Conservation (phyloP, 1,139 yeast species). For the Trichomonascaceae sp. region DNA sequence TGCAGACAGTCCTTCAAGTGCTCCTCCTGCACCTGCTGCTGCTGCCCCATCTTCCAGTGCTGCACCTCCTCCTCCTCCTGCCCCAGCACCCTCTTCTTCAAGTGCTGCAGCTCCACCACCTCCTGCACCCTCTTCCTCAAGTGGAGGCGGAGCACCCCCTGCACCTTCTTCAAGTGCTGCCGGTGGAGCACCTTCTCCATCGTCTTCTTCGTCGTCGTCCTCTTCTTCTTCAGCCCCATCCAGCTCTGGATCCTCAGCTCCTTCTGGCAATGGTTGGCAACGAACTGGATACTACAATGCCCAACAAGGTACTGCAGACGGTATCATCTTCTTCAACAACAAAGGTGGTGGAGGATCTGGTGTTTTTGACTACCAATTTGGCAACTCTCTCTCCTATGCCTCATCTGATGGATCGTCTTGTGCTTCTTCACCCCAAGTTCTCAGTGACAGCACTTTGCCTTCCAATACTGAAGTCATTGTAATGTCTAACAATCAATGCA, state of each 20-base stretch:
- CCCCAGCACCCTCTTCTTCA: not conserved
- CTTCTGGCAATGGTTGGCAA: conserved; percentile 52
- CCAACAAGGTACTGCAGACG: conserved; percentile 48
- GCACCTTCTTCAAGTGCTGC: conserved; percentile 15
- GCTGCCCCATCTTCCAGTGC: conserved; percentile 16
- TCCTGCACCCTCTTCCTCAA: conserved; percentile 14
- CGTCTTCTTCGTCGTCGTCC: conserved; percentile 18
- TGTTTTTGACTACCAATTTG: conserved; percentile 76
- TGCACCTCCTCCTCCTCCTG: conserved; percentile 13
- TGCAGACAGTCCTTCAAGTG: conserved; percentile 15
- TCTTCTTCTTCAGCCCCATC: conserved; percentile 14
- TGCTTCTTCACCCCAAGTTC: conserved; percentile 56
- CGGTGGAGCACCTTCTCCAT: conserved; percentile 11
- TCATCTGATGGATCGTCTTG: conserved; percentile 64
- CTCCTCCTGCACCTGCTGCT: not conserved
- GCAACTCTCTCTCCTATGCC: conserved; percentile 80
- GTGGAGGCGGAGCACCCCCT: conserved; percentile 14
- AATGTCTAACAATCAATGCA: conserved; percentile 64
- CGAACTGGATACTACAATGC: conserved; percentile 70
- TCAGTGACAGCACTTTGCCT: conserved; percentile 55
- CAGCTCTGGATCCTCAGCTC: conserved; percentile 14
- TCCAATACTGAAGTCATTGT: conserved; percentile 76
- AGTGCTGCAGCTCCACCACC: conserved; percentile 22
- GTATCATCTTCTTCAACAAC: conserved; percentile 77
- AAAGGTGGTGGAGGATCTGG: conserved; percentile 76